Evolutionary conservation across 129 eudicot genomes (phyloP).

Genomic region (Cynara cardunculus): DNA sequence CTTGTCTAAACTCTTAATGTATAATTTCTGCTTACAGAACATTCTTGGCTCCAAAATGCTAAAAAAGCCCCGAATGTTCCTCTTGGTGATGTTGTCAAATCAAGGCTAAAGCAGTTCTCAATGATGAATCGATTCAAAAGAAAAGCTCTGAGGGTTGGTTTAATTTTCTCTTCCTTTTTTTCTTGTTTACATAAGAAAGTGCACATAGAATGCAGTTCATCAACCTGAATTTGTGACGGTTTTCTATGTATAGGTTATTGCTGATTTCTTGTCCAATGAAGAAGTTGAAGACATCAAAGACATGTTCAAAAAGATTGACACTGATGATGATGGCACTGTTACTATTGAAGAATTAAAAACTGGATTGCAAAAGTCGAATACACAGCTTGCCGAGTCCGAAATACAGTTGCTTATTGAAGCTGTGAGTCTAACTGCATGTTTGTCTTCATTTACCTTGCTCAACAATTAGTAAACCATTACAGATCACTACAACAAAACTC

Average conservation of each 20-base stretch:
- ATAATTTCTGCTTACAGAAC: conserved; percentile 37
- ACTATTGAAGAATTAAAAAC: conserved; percentile 65
- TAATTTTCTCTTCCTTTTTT: neutral
- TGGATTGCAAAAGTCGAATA: conserved; percentile 49
- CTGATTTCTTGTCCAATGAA: conserved; percentile 78
- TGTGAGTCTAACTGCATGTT: conserved; percentile 41
- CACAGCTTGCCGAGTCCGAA: conserved; percentile 35
- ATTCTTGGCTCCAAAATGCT: conserved; percentile 82
- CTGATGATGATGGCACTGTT: conserved; percentile 51
- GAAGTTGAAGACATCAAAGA: conserved; percentile 84
- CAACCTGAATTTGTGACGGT: neutral
- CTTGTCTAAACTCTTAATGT: neutral
- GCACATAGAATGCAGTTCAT: neutral
- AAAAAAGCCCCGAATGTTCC: conserved; percentile 90
- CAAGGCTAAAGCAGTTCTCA: conserved; percentile 86
- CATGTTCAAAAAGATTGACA: conserved; percentile 63
- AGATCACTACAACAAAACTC: neutral
- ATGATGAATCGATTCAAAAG: conserved; percentile 79
- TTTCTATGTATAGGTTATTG: conserved; percentile 57
- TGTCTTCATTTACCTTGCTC: neutral
- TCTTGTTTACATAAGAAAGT: neutral
- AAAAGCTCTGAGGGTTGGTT: conserved; percentile 87
- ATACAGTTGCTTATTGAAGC: conserved; percentile 47
- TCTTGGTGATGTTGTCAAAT: conserved; percentile 91
- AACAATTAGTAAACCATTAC: neutral